Conservation (phyloP, 2,329 filamentous ascomycete species). For the Xylaria sp. region DNA sequence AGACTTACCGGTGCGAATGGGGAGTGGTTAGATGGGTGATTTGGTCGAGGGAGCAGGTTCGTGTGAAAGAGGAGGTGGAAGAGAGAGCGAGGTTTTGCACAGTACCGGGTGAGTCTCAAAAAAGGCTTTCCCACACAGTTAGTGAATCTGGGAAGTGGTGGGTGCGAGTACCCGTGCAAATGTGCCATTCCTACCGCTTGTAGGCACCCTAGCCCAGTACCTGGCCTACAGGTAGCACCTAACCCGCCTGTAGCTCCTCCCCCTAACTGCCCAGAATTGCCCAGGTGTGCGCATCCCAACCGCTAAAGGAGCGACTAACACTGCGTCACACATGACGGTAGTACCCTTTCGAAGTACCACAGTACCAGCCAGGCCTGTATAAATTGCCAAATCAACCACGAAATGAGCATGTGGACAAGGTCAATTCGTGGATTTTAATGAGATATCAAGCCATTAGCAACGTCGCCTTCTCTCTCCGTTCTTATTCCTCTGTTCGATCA, state of each 20-base stretch:
- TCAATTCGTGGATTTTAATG: slow-evolving; percentile 29
- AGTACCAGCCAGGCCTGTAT: slow-evolving; percentile 9
- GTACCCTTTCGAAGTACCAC: slow-evolving; percentile 9
- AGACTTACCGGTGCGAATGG: slow-evolving; percentile 44
- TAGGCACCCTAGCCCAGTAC: slow-evolving; percentile 27
- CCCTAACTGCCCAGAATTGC: not conserved
- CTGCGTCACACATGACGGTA: slow-evolving; percentile 21
- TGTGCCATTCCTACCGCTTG: slow-evolving; percentile 34
- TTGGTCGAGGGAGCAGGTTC: slow-evolving; percentile 38
- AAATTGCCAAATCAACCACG: slow-evolving; percentile 23
- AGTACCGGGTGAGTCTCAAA: slow-evolving; percentile 45
- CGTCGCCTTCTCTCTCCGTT: not conserved
- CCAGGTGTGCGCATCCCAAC: slow-evolving; percentile 12
- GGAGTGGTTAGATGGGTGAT: slow-evolving; percentile 44
- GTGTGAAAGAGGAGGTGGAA: slow-evolving; percentile 51
- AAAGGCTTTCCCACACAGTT: slow-evolving; percentile 47
- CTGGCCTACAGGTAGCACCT: slow-evolving; percentile 19
- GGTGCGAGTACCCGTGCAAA: slow-evolving; percentile 43
- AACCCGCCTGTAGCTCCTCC: slow-evolving; percentile 23
- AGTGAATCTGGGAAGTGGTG: slow-evolving; percentile 37
- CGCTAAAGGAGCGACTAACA: slow-evolving; percentile 30
- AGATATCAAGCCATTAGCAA: slow-evolving; percentile 1
- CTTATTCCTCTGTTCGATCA: not conserved
- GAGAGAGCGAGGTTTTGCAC: slow-evolving; percentile 51
- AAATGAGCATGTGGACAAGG: slow-evolving; percentile 29